Evolutionary conservation across 305 asterid species (phyloP), one percentile per base, ranked within the genome.

Genomic region (Fraxinus nigra): DNA sequence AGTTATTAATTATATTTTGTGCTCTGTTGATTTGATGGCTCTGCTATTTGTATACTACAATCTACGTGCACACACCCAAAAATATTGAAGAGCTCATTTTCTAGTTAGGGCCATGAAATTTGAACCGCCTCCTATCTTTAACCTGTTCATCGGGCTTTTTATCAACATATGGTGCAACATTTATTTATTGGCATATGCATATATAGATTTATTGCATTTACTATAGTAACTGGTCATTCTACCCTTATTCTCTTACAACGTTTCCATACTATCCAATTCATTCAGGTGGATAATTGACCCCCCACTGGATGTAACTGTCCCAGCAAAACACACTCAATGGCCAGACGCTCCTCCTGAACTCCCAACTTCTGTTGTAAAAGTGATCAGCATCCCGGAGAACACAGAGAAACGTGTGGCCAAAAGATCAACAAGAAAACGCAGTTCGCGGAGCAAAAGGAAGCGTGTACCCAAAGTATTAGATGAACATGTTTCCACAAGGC

Each of bases 281-380:
- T 79, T 82, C 93, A 94, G 99, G 86, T 96, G 99, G 99, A 89
- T 88, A 78, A 91, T 93, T 33, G 95, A 94, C 82, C 95, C 98
- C 48, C 99, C 98, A 33, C 75, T 96, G 69, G 95, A 93, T 59
- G 91, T 96, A 72, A 94, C 94, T 0, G 93, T 96, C 86, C 93
- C 98, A 10, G 97, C 98, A 78, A 94, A 91, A 84, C 97, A 87
- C 83, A 94, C 98, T 9, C 99, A 98, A 38, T 96, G 99, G 99
- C 98, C 98, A 0, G 98, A 93, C 80, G 87, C 93, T 86, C 95
- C 98, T 61, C 97, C 97, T 0, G 97, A 96, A 78, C 93, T 94
- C 85, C 92, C 94, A 14, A 78, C 91, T 10, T 37, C 86, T 35
- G 67, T 72, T 77, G 95, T 89, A 72, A 90, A 91, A 85, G 85